Evolutionary conservation across 495 filamentous ascomycete genomes (phyloP).

Genomic region (Aspergillus taichungensis): DNA sequence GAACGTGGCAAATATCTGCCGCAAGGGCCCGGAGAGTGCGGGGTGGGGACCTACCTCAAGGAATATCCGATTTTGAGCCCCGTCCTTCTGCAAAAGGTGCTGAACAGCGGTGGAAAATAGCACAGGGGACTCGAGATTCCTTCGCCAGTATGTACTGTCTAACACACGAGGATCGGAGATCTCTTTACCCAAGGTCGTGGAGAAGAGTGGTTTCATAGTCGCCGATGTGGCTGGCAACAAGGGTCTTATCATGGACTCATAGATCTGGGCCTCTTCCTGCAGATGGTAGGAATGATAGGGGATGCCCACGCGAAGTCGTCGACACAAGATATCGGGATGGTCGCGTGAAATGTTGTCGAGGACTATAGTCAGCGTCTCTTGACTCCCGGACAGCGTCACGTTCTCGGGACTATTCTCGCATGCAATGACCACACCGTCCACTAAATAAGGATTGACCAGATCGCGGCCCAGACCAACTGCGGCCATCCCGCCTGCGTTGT

Average conservation of each 20-base stretch:
- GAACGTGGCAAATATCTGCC: constrained; percentile 3
- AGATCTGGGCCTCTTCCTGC: constrained; percentile 1
- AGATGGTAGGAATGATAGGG: constrained; percentile 34
- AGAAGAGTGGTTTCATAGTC: constrained; percentile 10
- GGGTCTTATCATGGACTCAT: not conserved
- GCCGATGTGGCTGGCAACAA: constrained; percentile 6
- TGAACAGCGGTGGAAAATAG: constrained; percentile 24
- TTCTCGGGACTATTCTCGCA: constrained; percentile 14
- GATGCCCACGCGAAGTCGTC: constrained; percentile 24
- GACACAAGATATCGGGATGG: constrained; percentile 9
- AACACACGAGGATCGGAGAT: constrained; percentile 4
- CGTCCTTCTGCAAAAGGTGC: constrained; percentile 7
- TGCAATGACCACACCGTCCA: constrained; percentile 2
- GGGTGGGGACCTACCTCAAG: constrained; percentile 12
- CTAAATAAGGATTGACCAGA: constrained; percentile 4
- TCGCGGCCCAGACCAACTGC: constrained; percentile 24
- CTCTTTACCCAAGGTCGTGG: constrained; percentile 21
- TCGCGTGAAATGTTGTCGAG: constrained; percentile 19
- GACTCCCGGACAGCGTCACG: constrained; percentile 21
- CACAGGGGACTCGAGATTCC: constrained; percentile 26
- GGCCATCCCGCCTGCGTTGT: constrained; percentile 16
- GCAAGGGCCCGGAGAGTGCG: constrained; percentile 1
- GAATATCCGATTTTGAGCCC: constrained; percentile 3
- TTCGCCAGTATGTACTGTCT: constrained; percentile 31
- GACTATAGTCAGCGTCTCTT: constrained; percentile 22